Percentiles rank a stretch among this genome's conserved stretches.
These are phyloP conservation scores for Phytophthora colocasiae DNA, from an alignment of 352 stramenopile genomes.

Conservation along the genomic window DNA sequence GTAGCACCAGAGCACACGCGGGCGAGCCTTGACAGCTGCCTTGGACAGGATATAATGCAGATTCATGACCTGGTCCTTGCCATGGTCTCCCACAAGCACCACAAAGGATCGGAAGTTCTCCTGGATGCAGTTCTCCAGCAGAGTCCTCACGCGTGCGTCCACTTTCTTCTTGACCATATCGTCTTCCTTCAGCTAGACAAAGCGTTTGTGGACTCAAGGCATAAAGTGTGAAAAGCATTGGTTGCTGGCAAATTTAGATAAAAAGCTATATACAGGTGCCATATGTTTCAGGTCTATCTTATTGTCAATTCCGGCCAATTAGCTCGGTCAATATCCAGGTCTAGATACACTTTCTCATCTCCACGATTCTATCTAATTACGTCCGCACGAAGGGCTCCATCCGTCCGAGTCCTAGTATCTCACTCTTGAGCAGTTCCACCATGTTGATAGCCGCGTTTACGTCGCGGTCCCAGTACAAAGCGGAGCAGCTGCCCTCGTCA, in stretches of 20 bases:
- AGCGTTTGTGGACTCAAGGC: conserved; percentile 11
- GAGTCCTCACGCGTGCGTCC: conserved; percentile 96
- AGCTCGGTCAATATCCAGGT: too few relatives aligned
- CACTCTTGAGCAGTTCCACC: too few relatives aligned
- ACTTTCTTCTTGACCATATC: conserved; percentile 99
- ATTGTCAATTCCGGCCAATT: too few relatives aligned
- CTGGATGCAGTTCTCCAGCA: conserved; percentile 98
- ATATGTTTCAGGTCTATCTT: conserved; percentile 13
- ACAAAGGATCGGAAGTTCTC: conserved; percentile 97
- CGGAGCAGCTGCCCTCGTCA: too few relatives aligned
- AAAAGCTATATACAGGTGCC: conserved; percentile 10
- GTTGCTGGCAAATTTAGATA: conserved; percentile 19
- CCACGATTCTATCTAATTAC: too few relatives aligned
- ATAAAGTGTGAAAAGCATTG: conserved; percentile 29
- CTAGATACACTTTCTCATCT: too few relatives aligned
- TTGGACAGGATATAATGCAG: conserved; percentile 99
- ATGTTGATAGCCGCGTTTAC: too few relatives aligned
- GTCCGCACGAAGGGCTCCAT: too few relatives aligned
- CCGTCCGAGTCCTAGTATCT: too few relatives aligned
- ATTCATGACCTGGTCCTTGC: conserved; percentile 99
- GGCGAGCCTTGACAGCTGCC: conserved; percentile 93
- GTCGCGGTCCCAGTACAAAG: too few relatives aligned
- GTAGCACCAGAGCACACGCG: conserved; percentile 99
- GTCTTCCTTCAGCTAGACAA: not conserved
- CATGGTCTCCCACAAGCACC: conserved; percentile 98